Percentiles rank a stretch among this genome's conserved stretches.
Conservation (phyloP, 805 yeast genomes). For the Ogataea parapolymorpha region DNA sequence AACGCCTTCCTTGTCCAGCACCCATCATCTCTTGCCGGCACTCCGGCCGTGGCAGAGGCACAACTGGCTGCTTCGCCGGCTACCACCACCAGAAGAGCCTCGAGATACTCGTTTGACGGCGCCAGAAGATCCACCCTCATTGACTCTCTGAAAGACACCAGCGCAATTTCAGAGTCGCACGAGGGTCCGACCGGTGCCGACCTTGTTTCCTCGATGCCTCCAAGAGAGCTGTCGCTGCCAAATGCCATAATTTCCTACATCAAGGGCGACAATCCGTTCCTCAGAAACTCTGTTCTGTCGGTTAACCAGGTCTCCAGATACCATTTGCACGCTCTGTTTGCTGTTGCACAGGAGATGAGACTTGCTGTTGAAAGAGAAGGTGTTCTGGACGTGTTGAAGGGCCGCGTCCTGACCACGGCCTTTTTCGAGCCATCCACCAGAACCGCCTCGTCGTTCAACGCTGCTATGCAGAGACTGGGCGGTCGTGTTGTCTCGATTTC, state of each 20-base stretch:
- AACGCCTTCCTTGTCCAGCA: slow-evolving; percentile 45
- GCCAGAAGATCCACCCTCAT: slow-evolving; percentile 37
- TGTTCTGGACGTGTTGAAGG: slow-evolving; percentile 83
- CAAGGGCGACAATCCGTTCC: slow-evolving; percentile 83
- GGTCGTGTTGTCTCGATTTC: slow-evolving; percentile 91
- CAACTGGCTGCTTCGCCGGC: slow-evolving; percentile 35
- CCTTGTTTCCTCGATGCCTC: slow-evolving; percentile 70
- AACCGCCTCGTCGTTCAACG: slow-evolving; percentile 94
- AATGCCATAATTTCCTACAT: slow-evolving; percentile 76
- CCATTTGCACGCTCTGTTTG: slow-evolving; percentile 87
- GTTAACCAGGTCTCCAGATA: slow-evolving; percentile 85
- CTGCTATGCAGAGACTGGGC: slow-evolving; percentile 99
- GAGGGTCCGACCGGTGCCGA: slow-evolving; percentile 57
- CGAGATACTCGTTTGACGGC: slow-evolving; percentile 51
- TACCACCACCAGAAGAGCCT: slow-evolving; percentile 33
- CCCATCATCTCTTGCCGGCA: slow-evolving; percentile 32
- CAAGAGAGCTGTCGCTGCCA: slow-evolving; percentile 69
- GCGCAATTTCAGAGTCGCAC: slow-evolving; percentile 38
- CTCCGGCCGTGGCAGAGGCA: slow-evolving; percentile 31
- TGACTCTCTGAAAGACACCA: slow-evolving; percentile 31
- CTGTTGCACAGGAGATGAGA: slow-evolving; percentile 97
- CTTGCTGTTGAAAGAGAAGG: slow-evolving; percentile 96
- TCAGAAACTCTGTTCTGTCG: slow-evolving; percentile 81
- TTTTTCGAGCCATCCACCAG: slow-evolving; percentile 98
- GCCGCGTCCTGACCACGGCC: slow-evolving; percentile 89